These are phyloP conservation scores for Wallemia hederae DNA, from an alignment of 1,284 basidiomycete genomes.

Conservation along the genomic window DNA sequence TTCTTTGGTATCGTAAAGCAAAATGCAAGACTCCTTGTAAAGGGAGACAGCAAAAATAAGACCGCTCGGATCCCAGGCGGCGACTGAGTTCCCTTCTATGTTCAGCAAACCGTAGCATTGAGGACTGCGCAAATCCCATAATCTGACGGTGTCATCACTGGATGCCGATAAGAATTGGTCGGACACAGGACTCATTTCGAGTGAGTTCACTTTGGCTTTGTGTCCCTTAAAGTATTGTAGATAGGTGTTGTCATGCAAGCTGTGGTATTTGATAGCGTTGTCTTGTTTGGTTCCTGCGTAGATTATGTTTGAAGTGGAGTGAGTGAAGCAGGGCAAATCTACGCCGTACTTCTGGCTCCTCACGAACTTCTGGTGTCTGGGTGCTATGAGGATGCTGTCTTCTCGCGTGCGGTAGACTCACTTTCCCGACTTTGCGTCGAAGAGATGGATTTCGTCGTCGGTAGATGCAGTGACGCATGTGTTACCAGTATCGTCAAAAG, in stretches of 20 bases:
- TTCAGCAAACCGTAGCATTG: slow-evolving; percentile 28
- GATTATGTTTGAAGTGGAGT: slow-evolving; percentile 52
- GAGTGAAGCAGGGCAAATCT: slow-evolving; percentile 75
- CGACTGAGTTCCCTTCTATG: slow-evolving; percentile 35
- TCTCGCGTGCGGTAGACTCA: slow-evolving; percentile 25
- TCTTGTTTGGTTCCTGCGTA: slow-evolving; percentile 88
- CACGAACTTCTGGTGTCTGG: slow-evolving; percentile 42
- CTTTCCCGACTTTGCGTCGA: slow-evolving; percentile 70
- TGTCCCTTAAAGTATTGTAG: slow-evolving; percentile 87
- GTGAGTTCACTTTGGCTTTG: slow-evolving; percentile 46
- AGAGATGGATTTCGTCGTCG: slow-evolving; percentile 74
- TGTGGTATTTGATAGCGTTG: slow-evolving; percentile 80
- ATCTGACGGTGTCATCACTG: slow-evolving; percentile 70
- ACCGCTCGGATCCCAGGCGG: slow-evolving; percentile 70
- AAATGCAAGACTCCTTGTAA: slow-evolving; percentile 51
- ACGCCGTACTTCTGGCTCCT: slow-evolving; percentile 92
- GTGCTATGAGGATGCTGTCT: slow-evolving; percentile 8
- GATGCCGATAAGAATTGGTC: slow-evolving; percentile 89
- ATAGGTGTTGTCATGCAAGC: slow-evolving; percentile 83
- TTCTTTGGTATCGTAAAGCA: slow-evolving; percentile 63
- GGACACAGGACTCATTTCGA: slow-evolving; percentile 73
- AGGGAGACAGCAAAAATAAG: slow-evolving; percentile 77
- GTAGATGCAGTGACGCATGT: slow-evolving; percentile 61
- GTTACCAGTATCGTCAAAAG: slow-evolving; percentile 73
- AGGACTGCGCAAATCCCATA: slow-evolving; percentile 74